These are phyloP conservation scores for Trichoderma arundinaceum DNA, from an alignment of 2,329 filamentous ascomycete genomes.

Conservation along the genomic window DNA sequence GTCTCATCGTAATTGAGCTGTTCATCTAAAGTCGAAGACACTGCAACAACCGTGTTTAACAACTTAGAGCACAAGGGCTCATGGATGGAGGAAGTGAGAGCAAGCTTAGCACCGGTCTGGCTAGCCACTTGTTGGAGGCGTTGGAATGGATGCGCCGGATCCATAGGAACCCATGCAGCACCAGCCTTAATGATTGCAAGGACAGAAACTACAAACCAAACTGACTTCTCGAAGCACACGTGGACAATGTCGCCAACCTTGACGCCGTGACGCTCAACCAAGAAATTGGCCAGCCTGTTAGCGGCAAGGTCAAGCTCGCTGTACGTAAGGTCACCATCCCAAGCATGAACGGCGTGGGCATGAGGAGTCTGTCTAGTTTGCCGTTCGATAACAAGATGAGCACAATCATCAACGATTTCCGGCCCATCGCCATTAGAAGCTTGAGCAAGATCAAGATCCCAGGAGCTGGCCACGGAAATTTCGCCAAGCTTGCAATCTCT, in stretches of 20 bases:
- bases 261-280: slow-evolving; percentile 35
- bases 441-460: slow-evolving; percentile 22
- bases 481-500: neutral
- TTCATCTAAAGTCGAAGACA: neutral
- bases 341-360: slow-evolving; percentile 31
- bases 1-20: slow-evolving; percentile 1
- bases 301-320: slow-evolving; percentile 31
- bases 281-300: slow-evolving; percentile 22
- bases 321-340: slow-evolving; percentile 36
- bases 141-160: slow-evolving; percentile 23
- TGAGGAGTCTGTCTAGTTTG: slow-evolving; percentile 5
- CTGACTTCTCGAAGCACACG: slow-evolving; percentile 34
- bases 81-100: slow-evolving; percentile 8
- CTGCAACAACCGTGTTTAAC: slow-evolving; percentile 6
- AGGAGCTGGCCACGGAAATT: slow-evolving; percentile 20
- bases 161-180: slow-evolving; percentile 33
- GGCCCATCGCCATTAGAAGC: slow-evolving; percentile 20
- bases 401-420: slow-evolving; percentile 21
- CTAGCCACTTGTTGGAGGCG: slow-evolving; percentile 14
- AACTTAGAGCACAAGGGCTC: slow-evolving; percentile 30
- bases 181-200: slow-evolving; percentile 31
- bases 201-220: slow-evolving; percentile 33
- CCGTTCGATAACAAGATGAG: slow-evolving; percentile 6
- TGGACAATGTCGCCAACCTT: slow-evolving; percentile 34
- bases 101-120: slow-evolving; percentile 12